Evolutionary conservation across 176 grass and related monocot species (phyloP).

Genomic region (Alopecurus myosuroides): DNA sequence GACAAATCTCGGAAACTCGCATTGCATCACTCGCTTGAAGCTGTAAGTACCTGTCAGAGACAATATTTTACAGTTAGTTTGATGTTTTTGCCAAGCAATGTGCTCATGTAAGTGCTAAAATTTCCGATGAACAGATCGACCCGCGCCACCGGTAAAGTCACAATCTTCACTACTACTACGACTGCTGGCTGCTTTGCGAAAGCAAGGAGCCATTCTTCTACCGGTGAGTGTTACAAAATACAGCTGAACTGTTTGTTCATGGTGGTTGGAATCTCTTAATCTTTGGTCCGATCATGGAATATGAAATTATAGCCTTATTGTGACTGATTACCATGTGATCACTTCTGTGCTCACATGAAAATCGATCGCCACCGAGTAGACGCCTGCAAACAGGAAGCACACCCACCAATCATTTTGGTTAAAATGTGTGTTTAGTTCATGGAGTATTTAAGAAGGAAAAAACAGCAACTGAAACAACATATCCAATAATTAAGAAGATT

Average conservation of each 20-base stretch:
- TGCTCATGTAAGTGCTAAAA: no score
- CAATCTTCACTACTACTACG: no score
- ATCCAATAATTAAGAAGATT: not conserved
- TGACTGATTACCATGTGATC: not conserved
- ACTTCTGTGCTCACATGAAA: no score
- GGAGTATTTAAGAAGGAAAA: no score
- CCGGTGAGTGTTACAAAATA: constrained; percentile 43
- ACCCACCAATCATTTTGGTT: no score
- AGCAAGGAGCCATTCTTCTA: constrained; percentile 68
- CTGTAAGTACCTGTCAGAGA: not conserved
- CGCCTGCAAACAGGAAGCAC: no score
- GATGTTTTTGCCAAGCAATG: not conserved
- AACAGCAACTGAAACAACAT: not conserved
- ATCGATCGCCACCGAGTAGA: no score
- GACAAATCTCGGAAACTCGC: not conserved
- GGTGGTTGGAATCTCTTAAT: not conserved
- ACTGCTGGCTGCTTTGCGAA: no score
- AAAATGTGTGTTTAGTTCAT: no score
- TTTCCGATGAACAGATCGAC: not conserved
- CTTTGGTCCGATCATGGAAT: not conserved
- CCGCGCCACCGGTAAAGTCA: no score
- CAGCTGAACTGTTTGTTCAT: not conserved
- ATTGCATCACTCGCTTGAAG: not conserved
- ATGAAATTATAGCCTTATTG: not conserved
- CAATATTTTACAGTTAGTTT: not conserved